Conservation (phyloP, 163 green algal species). For the Volvox carteri region DNA sequence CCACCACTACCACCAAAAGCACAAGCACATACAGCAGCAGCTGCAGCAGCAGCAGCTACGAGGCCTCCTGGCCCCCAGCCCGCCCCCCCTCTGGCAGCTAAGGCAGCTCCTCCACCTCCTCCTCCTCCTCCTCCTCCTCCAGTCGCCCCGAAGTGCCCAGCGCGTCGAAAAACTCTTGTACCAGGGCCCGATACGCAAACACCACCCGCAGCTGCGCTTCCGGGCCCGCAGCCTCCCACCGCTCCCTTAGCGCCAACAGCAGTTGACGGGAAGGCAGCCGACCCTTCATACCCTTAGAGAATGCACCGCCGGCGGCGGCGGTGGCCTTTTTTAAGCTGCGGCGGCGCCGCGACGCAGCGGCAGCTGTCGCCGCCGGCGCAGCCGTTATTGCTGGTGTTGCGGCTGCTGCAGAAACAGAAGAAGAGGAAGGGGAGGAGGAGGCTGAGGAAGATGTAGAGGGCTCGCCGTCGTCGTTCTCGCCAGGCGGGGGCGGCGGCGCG, state of each 20-base stretch:
- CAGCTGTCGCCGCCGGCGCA: not conserved
- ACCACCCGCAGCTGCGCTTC: slow-evolving; percentile 29
- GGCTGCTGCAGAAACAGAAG: not conserved
- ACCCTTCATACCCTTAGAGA: not conserved
- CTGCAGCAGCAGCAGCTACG: too few species aligned
- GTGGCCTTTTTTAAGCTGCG: not conserved
- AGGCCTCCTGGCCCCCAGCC: too few species aligned
- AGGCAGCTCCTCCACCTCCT: too few species aligned
- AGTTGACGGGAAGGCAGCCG: not conserved
- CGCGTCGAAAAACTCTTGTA: slow-evolving; percentile 18
- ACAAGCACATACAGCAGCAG: too few species aligned
- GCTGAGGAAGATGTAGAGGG: not conserved
- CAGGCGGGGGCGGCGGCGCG: not conserved
- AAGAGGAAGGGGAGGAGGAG: not conserved
- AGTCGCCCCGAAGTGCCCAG: not conserved
- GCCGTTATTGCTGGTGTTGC: not conserved
- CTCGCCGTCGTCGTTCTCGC: not conserved
- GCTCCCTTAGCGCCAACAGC: slow-evolving; percentile 22
- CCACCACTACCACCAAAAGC: too few species aligned
- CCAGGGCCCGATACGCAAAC: not conserved
- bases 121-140: not conserved
- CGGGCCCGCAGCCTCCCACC: not conserved
- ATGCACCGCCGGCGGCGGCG: not conserved
- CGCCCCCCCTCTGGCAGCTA: too few species aligned
- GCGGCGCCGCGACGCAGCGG: too few species aligned